Evolutionary conservation across 805 yeast genomes (phyloP), one percentile per base, ranked within the genome.

Genomic region (Alloascoidea africana): DNA sequence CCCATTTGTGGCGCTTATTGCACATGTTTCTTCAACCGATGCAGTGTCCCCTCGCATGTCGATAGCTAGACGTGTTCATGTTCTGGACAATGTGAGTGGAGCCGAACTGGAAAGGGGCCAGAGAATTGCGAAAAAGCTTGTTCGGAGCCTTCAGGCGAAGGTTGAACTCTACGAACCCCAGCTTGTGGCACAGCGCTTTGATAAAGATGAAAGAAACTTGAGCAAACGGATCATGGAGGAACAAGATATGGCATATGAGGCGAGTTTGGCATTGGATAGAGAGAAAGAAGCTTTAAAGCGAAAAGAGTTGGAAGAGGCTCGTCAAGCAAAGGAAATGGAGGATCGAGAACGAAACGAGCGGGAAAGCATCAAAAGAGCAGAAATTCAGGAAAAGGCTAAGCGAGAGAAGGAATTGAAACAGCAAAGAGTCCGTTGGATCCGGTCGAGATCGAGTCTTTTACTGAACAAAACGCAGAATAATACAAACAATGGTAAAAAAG

Each of bases 1-100:
- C 43, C 93, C 93, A n/a, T 76, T 77, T 49, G 52, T 81, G 34
- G 89, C 84, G 0, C 55, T 80, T 4, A 47, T 81, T 6, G 68
- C 79, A 8, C 30, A 23, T 23, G n/a, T 23, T 40, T 52, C 79
- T 39, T 76, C 83, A 3, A 60, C 73, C 27, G n/a, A n/a, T 23
- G 8, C 30, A 8, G 13, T 23, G 8, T n/a, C 8, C n/a, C 30
- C 30, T 23, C 8, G n/a, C 13, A 23, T 23, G 30, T 23, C 30
- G 8, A n/a, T 23, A 8, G 30, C n/a, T 8, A n/a, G 8, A 8
- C 8, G 30, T 8, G n/a, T 23, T 8, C 30, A 23, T 8, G 13
- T 23, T 8, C 30, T 8, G n/a, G 8, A 8, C 8, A 23, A 23
- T 23, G 74, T 81, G 2, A 61, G 66, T 13, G 54, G 74, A 32